A percentile compares a stretch with the other conserved stretches of the same genome.
phyloP scores from a whole-genome alignment of 2,329 filamentous ascomycete species.

The Penicillium sp. region DNA sequence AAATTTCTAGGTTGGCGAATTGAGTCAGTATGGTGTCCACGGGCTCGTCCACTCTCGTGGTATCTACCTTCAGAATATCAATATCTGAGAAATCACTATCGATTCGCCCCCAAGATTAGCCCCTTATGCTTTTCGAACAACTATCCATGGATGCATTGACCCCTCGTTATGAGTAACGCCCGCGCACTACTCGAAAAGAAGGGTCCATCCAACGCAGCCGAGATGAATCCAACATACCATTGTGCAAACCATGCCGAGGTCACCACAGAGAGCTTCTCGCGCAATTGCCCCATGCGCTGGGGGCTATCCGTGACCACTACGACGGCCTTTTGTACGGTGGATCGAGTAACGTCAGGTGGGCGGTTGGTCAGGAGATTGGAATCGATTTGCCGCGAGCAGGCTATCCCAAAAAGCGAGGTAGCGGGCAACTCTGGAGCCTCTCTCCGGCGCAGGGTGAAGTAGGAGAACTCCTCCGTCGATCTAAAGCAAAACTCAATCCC shows the following conservation, averaged over 20 bases:
- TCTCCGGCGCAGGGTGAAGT: constrained; percentile 80
- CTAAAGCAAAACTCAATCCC: constrained; percentile 44
- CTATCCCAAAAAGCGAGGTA: constrained; percentile 91
- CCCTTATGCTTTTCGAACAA: background rate
- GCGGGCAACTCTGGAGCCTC: constrained; percentile 50
- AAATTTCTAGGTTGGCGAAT: constrained; percentile 61
- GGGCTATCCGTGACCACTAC: constrained; percentile 92
- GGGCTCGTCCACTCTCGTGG: background rate
- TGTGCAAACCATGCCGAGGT: constrained; percentile 97
- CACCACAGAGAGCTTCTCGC: constrained; percentile 84
- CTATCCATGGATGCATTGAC: too few relatives aligned
- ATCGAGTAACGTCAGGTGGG: constrained; percentile 87
- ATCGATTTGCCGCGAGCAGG: constrained; percentile 89
- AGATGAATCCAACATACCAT: constrained; percentile 49
- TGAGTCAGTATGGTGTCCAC: constrained; percentile 16
- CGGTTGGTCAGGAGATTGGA: constrained; percentile 71
- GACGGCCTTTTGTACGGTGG: constrained; percentile 95
- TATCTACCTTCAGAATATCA: constrained; percentile 70
- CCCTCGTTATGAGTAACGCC: too few relatives aligned
- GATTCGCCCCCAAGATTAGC: constrained; percentile 5
- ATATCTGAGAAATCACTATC: constrained; percentile 77
- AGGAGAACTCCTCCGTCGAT: constrained; percentile 92
- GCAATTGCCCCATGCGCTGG: constrained; percentile 82
- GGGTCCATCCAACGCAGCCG: too few relatives aligned
- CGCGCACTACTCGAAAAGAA: too few relatives aligned